A percentile compares a stretch with the other conserved stretches of the same genome.
phyloP scores from a whole-genome alignment of 2,329 filamentous ascomycete species.

The Trichoderma simmonsii region DNA sequence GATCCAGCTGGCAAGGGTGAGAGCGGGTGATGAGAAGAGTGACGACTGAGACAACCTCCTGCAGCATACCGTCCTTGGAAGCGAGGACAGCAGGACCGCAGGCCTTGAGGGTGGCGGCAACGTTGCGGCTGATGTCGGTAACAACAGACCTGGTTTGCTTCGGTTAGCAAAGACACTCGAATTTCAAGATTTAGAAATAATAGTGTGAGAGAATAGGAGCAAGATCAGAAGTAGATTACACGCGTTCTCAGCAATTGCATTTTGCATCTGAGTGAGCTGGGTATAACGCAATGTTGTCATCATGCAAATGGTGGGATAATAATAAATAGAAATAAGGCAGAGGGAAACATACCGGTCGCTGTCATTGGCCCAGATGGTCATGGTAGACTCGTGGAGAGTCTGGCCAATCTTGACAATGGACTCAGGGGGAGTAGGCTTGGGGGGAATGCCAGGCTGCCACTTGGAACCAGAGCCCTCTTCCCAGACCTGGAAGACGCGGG shows the following conservation, averaged over 20 bases:
- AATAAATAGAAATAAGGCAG: conserved; percentile 20
- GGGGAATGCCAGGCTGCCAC: conserved; percentile 84
- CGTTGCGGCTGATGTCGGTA: conserved; percentile 91
- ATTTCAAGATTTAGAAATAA: conserved; percentile 2
- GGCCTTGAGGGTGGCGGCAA: conserved; percentile 84
- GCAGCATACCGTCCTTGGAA: conserved; percentile 63
- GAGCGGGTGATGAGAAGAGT: conserved; percentile 80
- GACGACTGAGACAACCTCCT: conserved; percentile 73
- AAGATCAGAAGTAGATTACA: conserved; percentile 41
- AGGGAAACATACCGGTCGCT: conserved; percentile 76
- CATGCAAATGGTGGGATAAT: conserved; percentile 45
- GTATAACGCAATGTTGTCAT: conserved; percentile 93
- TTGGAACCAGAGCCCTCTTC: conserved; percentile 72
- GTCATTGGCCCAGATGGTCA: conserved; percentile 85
- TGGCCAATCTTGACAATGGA: conserved; percentile 83
- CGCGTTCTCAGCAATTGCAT: conserved; percentile 85
- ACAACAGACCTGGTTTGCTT: conserved; percentile 66
- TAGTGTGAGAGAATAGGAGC: conserved; percentile 27
- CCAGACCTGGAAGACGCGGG: conserved; percentile 82
- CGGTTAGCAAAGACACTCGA: conserved; percentile 39
- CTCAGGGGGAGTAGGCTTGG: conserved; percentile 72
- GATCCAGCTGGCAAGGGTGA: conserved; percentile 89
- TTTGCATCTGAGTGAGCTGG: conserved; percentile 99
- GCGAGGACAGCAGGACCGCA: conserved; percentile 84
- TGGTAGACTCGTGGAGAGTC: conserved; percentile 78